A percentile compares a stretch with the other conserved stretches of the same genome.
phyloP scores from a whole-genome alignment of 2,329 filamentous ascomycete species.

The Aspergillus awamori region DNA sequence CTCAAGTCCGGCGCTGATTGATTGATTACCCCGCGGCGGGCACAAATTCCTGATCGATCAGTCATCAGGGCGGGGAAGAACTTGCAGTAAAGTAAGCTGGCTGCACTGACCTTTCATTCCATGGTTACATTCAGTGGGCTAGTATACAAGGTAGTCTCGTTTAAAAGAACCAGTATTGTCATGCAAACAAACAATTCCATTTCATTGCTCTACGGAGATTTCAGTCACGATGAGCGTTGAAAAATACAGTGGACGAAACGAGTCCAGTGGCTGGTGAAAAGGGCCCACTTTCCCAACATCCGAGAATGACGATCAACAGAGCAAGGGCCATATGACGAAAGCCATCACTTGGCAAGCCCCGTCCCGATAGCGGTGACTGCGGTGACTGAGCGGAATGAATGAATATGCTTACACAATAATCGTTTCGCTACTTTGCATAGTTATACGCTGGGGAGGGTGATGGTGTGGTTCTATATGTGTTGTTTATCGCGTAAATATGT shows the following conservation, averaged over 20 bases:
- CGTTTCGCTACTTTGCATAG: too few relatives aligned
- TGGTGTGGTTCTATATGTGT: too few relatives aligned
- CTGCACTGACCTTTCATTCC: background rate
- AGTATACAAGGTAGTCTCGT: too few relatives aligned
- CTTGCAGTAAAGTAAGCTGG: too few relatives aligned
- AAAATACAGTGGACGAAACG: background rate
- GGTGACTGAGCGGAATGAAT: background rate
- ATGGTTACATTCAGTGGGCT: conserved; percentile 11
- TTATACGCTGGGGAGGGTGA: too few relatives aligned
- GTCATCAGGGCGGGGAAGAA: background rate
- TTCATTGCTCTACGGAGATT: too few relatives aligned
- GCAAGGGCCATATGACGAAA: conserved; percentile 17
- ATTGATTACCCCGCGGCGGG: conserved; percentile 11
- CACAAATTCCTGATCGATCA: conserved; percentile 7
- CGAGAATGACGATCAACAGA: conserved; percentile 9
- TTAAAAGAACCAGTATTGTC: too few relatives aligned
- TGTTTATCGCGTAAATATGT: too few relatives aligned
- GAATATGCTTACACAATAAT: too few relatives aligned
- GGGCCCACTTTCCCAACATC: conserved; percentile 12
- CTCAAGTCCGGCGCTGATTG: background rate
- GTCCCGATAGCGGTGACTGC: background rate
- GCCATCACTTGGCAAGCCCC: background rate
- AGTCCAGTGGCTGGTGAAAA: background rate
- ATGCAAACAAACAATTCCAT: too few relatives aligned
- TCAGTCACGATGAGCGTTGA: background rate